Evolutionary conservation across 768 basidiomycete genomes (phyloP), one percentile per base, ranked within the genome.

Genomic region (Calocybe gangraenosa): DNA sequence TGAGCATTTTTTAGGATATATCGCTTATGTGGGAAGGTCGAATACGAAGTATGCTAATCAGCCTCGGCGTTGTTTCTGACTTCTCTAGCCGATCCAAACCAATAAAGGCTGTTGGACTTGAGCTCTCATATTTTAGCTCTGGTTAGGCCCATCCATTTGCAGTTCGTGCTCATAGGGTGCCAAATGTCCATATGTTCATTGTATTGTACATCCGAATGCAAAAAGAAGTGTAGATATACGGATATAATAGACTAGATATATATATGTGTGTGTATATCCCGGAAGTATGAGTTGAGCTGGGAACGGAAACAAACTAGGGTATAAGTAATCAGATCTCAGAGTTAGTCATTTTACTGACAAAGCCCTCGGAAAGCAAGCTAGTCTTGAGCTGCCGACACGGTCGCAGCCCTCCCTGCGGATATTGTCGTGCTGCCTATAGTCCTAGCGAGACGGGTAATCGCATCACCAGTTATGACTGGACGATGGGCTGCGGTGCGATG

Each of bases 11-110:
- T 20, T 47, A 93, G 93, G 87, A 92, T 50, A 74, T 97, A 15
- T 87, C 94, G 3, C 60, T 98, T 32, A 79, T 96, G 62, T 98
- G 95, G 89, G 92, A 96, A 67, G 92, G 94, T 11, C 82, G 94
- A 17, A 63, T 98, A 56, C 79, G 84, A 42, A 92, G 92, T 55
- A 84, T 93, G 71, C 70, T 98, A 7, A 81, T 98, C 51, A 88
- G 92, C 52, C 62, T 95, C 21, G 95, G 95, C 4, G 82, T 96
- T 13, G 78, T 92, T n/a, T 91, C 92, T 2, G 91, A 98, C 61
- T 74, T 98, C 11, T 81, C 88, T 2, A 88, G 81, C 57, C 74
- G 89, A 35, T 77, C 84, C 39, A 90, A 86, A 60, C 93, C 93
- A 8, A 92, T 97, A 50, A 84, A 82, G 61, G 83, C 87, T 9